Evolutionary conservation across 805 yeast genomes (phyloP), one percentile per base, ranked within the genome.

Genomic region (Tetrapisispora iriomotensis): DNA sequence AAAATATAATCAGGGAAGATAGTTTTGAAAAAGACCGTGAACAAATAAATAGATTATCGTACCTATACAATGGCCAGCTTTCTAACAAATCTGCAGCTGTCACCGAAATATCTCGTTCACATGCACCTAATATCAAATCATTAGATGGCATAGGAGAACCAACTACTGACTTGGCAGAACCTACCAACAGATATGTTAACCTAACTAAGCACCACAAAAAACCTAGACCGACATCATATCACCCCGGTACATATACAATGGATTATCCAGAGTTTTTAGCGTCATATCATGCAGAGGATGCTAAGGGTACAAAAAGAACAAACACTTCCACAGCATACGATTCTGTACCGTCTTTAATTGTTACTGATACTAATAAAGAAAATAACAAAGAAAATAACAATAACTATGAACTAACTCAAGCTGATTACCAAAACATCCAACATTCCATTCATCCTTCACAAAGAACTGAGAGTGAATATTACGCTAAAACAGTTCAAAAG

Each of bases 141-240:
- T n/a, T n/a, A n/a, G n/a, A n/a, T n/a, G n/a, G n/a, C n/a, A n/a
- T n/a, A n/a, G n/a, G n/a, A n/a, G n/a, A n/a, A n/a, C n/a, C n/a
- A n/a, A n/a, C n/a, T n/a, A n/a, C n/a, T n/a, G n/a, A 29, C 13
- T 10, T 6, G 9, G 8, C 12, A 9, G 18, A 29, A 6, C 15
- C 13, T n/a, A 5, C 13, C 9, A 32, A 32, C 12, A 38, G 38
- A 21, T 29, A 43, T 26, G 35, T 37, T 8, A 33, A 41, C 22
- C 34, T 38, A 8, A 32, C 44, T 1, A 25, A 74, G 8, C 72
- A 70, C 22, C 66, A 68, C 37, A 72, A 75, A 56, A 79, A 74
- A 52, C 88, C 86, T 41, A 72, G 94, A 56, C 94, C 94, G 30
- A 82, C 90, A 0, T 82, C 92, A 8, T 83, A 80, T 53, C 88